Base-by-base conservation (phyloP, 768 basidiomycete species). In the Mycena epipterygia region DNA sequence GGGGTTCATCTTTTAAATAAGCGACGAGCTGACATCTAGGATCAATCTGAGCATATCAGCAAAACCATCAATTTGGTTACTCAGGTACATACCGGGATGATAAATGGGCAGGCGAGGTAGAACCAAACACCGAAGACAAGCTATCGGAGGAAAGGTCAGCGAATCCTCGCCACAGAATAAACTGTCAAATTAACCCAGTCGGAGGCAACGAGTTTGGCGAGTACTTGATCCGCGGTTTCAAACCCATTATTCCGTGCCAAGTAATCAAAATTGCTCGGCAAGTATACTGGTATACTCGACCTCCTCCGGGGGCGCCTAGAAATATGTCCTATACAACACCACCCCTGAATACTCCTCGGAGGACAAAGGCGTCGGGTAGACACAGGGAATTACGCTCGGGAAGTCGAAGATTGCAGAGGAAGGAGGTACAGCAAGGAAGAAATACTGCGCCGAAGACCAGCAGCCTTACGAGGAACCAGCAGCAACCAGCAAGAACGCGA, bases 1-100 rank as follows among this genome's bases (percentile, higher is more conserved):
- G 0, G 91, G 92, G 64, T 93, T 93, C 89, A 92, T 92, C 77
- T 93, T 93, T 68, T n/a, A n/a, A n/a, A n/a, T 92, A 91, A 0
- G 89, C 90, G 7, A 89, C 84, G 0, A 93, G 77, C 41, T 90
- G 81, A 67, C 86, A 87, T 32, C 89, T 81, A 9, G 88, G 89
- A 74, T 90, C 89, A 21, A 91, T 84, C 88, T 90, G 67, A 23
- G 17, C 0, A 60, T 55, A n/a, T 61, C 32, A 35, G 67, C 19
- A 30, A 16, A 57, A 3, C 67, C 17, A 30, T 5, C 55, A 14
- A 7, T 25, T 30, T 27, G n/a, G n/a, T 49, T 32, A 30, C n/a
- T 9, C 5, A 13, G 12, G 19, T 8, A 70, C 85, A 72, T 59
- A 88, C 90, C 25, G 90, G 89, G 7, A 91, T 82, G 9, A 91